phyloP scores from a whole-genome alignment of 768 basidiomycete genomes.

The Lactarius hengduanensis region DNA sequence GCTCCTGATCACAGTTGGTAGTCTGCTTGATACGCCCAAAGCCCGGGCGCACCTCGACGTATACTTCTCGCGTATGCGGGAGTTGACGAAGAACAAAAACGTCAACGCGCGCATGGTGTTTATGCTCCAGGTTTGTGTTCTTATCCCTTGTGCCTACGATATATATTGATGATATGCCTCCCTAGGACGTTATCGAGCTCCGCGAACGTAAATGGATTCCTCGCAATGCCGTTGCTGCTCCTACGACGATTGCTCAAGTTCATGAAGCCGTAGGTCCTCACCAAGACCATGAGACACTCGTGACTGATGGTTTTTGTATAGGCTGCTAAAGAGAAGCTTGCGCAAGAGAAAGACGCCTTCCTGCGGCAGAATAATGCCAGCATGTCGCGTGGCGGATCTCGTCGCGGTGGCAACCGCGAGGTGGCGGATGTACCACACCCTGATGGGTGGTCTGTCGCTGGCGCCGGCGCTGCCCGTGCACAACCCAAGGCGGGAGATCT shows the following conservation, averaged over 20 bases:
- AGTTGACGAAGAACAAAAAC: constrained; percentile 68
- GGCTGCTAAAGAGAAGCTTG: constrained; percentile 89
- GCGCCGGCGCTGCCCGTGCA: constrained; percentile 42
- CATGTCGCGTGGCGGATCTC: constrained; percentile 90
- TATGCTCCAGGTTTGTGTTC: constrained; percentile 81
- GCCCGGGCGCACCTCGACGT: constrained; percentile 86
- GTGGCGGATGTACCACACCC: constrained; percentile 58
- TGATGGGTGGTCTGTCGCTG: constrained; percentile 76
- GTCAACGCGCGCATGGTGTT: constrained; percentile 88
- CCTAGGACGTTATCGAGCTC: constrained; percentile 86
- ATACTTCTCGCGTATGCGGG: constrained; percentile 89
- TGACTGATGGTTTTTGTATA: constrained; percentile 33
- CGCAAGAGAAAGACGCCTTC: constrained; percentile 68
- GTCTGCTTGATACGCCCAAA: constrained; percentile 75
- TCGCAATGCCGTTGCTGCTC: constrained; percentile 70
- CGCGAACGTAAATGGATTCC: constrained; percentile 80
- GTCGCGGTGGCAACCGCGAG: constrained; percentile 73
- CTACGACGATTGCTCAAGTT: constrained; percentile 84
- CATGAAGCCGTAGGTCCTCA: constrained; percentile 70
- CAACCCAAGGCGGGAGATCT: constrained; percentile 82
- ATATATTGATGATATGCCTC: constrained; percentile 18
- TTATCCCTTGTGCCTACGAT: constrained; percentile 7
- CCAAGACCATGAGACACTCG: background rate
- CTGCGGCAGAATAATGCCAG: constrained; percentile 58
- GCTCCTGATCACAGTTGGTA: constrained; percentile 85